Conservation (phyloP, 768 basidiomycete species). For the Leccinellum rugosiceps region DNA sequence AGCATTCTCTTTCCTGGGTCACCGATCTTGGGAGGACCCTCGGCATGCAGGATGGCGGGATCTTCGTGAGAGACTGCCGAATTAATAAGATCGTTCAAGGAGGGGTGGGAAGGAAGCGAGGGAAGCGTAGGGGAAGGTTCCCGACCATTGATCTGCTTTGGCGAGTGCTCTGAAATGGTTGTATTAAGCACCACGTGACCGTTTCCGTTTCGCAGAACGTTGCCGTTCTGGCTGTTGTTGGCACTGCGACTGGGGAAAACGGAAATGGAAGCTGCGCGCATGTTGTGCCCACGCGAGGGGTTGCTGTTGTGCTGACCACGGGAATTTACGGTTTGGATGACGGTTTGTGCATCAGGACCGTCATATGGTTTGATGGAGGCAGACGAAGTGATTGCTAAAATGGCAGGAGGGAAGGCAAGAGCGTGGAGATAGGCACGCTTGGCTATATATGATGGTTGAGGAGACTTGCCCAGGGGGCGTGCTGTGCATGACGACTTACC, state of each 20-base stretch:
- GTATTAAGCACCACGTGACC: constrained; percentile 38
- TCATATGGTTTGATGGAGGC: constrained; percentile 88
- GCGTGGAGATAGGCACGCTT: constrained; percentile 70
- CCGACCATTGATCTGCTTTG: constrained; percentile 41
- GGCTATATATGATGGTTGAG: constrained; percentile 12
- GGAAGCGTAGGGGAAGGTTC: constrained; percentile 84
- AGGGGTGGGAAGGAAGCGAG: constrained; percentile 76
- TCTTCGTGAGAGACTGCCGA: constrained; percentile 60
- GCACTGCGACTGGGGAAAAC: constrained; percentile 54
- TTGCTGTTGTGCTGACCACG: constrained; percentile 60
- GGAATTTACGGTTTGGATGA: constrained; percentile 81
- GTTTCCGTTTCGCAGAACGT: constrained; percentile 27
- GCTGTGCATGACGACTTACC: constrained; percentile 59
- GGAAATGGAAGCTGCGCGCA: constrained; percentile 65
- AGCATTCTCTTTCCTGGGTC: constrained; percentile 90
- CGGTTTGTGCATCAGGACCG: constrained; percentile 84
- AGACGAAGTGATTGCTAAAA: constrained; percentile 51
- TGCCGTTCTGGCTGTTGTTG: constrained; percentile 36
- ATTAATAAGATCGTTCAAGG: constrained; percentile 79
- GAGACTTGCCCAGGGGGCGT: background rate
- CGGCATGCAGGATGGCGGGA: constrained; percentile 59
- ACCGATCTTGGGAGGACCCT: constrained; percentile 74
- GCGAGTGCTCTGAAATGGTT: constrained; percentile 51
- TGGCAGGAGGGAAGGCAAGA: constrained; percentile 75
- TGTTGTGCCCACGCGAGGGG: constrained; percentile 68